Evolutionary conservation across 1,139 yeast species (phyloP).

Genomic region (Schwanniomyces etchellsii): DNA sequence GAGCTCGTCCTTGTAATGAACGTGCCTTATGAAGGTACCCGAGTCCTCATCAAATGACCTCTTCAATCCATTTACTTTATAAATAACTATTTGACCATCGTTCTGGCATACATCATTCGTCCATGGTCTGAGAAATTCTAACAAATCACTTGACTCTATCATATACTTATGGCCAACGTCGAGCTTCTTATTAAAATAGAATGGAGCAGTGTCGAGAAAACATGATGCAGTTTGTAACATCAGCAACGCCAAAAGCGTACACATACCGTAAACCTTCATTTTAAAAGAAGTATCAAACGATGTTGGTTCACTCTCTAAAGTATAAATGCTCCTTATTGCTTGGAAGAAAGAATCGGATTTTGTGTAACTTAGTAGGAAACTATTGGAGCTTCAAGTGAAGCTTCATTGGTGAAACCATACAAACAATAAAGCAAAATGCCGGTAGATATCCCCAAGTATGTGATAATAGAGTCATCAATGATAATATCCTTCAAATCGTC

Average conservation of each 20-base stretch:
- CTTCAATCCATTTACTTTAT: constrained; percentile 18
- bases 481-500: too few relatives aligned
- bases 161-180: constrained; percentile 14
- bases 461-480: constrained; percentile 9
- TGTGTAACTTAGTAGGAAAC: too few relatives aligned
- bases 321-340: not conserved
- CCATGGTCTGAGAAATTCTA: constrained; percentile 11
- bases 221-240: constrained; percentile 15
- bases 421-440: constrained; percentile 20
- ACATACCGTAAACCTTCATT: not conserved
- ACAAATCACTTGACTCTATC: constrained; percentile 13
- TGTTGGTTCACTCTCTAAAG: not conserved
- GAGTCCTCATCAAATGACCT: constrained; percentile 3
- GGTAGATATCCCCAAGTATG: constrained; percentile 59
- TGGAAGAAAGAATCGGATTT: not conserved
- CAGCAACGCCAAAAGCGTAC: not conserved
- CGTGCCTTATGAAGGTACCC: constrained; percentile 21
- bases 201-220: constrained; percentile 28
- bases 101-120: constrained; percentile 13
- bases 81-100: constrained; percentile 14
- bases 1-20: constrained; percentile 20
- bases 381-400: too few relatives aligned
- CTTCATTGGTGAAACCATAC: too few relatives aligned
- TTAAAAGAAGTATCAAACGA: not conserved
- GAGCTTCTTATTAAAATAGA: constrained; percentile 15